phyloP scores from a whole-genome alignment of 169 alveolate genomes.

The Cryptosporidium bovis region DNA sequence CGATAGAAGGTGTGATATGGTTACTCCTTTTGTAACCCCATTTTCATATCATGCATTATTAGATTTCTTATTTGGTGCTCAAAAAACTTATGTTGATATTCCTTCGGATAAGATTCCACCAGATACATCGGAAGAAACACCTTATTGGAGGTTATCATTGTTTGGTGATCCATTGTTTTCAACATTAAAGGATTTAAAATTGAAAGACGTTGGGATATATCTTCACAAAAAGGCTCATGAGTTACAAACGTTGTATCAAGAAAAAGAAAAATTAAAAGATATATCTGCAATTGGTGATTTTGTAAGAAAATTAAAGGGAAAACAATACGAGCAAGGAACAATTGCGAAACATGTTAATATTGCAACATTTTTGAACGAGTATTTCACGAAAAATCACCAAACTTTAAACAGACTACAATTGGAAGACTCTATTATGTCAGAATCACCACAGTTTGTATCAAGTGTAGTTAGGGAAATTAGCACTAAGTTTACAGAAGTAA shows the following conservation, averaged over 20 bases:
- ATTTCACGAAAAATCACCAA: conserved; percentile 79
- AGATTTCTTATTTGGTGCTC: conserved; percentile 81
- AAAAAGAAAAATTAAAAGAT: conserved; percentile 84
- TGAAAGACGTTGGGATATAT: conserved; percentile 83
- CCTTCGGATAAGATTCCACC: conserved; percentile 75
- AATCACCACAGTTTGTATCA: conserved; percentile 34
- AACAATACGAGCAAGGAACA: conserved; percentile 89
- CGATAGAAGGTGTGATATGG: conserved; percentile 83
- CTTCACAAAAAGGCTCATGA: conserved; percentile 88
- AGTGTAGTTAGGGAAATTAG: conserved; percentile 46
- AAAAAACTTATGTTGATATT: conserved; percentile 80
- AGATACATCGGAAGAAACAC: conserved; percentile 22
- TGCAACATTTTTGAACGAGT: conserved; percentile 84
- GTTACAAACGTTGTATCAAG: conserved; percentile 85
- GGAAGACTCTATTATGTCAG: conserved; percentile 83
- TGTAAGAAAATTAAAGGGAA: conserved; percentile 85
- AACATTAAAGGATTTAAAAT: conserved; percentile 83
- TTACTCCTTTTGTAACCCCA: conserved; percentile 84
- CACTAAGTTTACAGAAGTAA: conserved; percentile 23
- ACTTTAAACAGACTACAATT: conserved; percentile 81
- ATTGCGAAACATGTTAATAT: conserved; percentile 88
- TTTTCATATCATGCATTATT: conserved; percentile 86
- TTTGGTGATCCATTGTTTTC: conserved; percentile 81
- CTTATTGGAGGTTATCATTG: conserved; percentile 46
- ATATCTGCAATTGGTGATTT: conserved; percentile 87